Base-by-base conservation (phyloP, 441 rosid species). In the Populus hybrid region DNA sequence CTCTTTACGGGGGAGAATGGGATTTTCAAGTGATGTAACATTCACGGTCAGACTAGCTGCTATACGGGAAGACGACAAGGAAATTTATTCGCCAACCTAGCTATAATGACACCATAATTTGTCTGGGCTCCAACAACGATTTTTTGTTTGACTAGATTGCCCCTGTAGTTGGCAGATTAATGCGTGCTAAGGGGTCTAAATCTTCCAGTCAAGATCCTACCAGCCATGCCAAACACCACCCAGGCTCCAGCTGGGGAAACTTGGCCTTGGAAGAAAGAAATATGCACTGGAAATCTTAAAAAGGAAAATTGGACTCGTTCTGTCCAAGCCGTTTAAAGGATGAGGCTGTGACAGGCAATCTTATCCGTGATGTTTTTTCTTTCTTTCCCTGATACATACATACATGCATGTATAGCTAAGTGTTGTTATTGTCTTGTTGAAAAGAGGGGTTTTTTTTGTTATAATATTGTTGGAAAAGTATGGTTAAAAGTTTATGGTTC, bases 81-180 rank as follows among this genome's bases (percentile, higher is more conserved):
- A 73, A 72, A 65, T 86, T 82, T 77, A 81, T 85, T 86, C 84
- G 82, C 87, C 86, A 82, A 76, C 86, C 38, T 12, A 76, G 72
- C 63, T 76, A 83, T 63, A 82, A 77, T 74, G 90, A 82, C 90
- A 76, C 81, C 85, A 74, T 78, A 68, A 78, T 87, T 86, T 88
- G 89, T 84, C 87, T 68, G 69, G 74, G 74, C 82, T 72, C 76
- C 76, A 69, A 69, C 74, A 26, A 24, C 11, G 69, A 76, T 67
- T 40, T 71, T 59, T 50, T 7, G 0, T 5, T n/a, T 53, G 81
- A 74, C 88, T 56, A 74, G 72, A 59, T 71, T 77, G 28, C 82
- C 87, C 89, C 81, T 67, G 5, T 2, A 69, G 20, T 6, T 68
- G 53, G 56, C 74, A 61, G 24, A 6, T 12, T 1, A 23, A 35